Percentiles rank a stretch among this genome's conserved stretches.
Evolutionary conservation across 371 early-diverging fungal genomes (phyloP).

Genomic region (Mortierella sp.): DNA sequence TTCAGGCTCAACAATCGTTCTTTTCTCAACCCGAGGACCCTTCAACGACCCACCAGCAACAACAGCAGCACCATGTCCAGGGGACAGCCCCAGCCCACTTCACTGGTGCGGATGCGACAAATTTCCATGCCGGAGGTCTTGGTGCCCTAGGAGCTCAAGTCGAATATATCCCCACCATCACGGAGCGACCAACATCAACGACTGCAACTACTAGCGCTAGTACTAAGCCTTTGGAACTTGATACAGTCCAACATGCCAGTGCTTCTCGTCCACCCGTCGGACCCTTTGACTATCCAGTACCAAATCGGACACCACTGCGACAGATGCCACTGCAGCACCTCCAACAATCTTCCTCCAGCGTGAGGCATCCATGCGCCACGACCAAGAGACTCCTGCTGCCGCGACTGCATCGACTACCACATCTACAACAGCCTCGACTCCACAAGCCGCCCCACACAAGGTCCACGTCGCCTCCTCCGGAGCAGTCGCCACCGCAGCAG

Average conservation of each 20-base stretch:
- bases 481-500: conserved; percentile 10
- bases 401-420: background rate
- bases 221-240: background rate
- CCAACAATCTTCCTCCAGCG: conserved; percentile 16
- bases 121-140: background rate
- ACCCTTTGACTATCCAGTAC: conserved; percentile 17
- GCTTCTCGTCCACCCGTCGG: conserved; percentile 12
- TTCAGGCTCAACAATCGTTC: background rate
- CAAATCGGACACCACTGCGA: background rate
- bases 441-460: background rate
- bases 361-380: background rate
- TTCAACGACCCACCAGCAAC: background rate
- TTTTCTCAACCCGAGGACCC: background rate
- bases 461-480: conserved; percentile 14
- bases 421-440: background rate
- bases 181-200: background rate
- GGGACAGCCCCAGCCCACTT: background rate
- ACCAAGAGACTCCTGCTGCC: background rate
- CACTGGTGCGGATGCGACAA: background rate
- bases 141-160: background rate
- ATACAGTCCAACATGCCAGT: conserved; percentile 15
- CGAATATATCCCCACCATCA: background rate
- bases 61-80: background rate
- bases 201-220: background rate
- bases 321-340: background rate